Conservation (phyloP, 768 basidiomycete species). For the Lentinula aciculospora region DNA sequence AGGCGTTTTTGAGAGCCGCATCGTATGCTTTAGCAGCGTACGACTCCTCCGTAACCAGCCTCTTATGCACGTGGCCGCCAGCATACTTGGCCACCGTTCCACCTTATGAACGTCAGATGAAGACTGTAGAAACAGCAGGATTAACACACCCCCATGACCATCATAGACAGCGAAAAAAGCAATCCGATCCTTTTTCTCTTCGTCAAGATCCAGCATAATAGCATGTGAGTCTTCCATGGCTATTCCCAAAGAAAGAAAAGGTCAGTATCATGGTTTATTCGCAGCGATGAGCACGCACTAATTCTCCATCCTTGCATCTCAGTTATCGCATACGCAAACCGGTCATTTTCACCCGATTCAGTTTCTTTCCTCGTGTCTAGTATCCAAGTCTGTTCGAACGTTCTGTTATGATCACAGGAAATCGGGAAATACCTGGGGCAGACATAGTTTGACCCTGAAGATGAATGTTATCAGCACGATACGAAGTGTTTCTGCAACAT, state of each 20-base stretch:
- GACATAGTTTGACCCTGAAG: conserved; percentile 83
- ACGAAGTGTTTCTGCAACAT: background rate
- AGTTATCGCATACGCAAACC: conserved; percentile 70
- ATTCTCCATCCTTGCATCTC: conserved; percentile 99
- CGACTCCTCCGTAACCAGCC: conserved; percentile 63
- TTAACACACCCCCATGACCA: conserved; percentile 85
- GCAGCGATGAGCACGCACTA: conserved; percentile 52
- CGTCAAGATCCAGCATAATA: conserved; percentile 64
- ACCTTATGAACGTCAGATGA: conserved; percentile 37
- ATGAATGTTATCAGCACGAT: background rate
- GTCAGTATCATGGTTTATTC: conserved; percentile 6
- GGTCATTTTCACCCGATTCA: conserved; percentile 62
- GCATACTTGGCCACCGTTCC: conserved; percentile 83
- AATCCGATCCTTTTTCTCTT: conserved; percentile 39
- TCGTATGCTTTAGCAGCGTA: conserved; percentile 70
- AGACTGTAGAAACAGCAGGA: conserved; percentile 5
- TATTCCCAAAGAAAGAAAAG: conserved; percentile 27
- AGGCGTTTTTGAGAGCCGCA: conserved; percentile 79
- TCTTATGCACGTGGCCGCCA: conserved; percentile 77
- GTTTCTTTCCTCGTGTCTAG: conserved; percentile 82
- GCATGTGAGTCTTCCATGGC: conserved; percentile 98
- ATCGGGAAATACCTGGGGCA: conserved; percentile 52
- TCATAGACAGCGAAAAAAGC: conserved; percentile 97
- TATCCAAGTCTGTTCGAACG: conserved; percentile 11
- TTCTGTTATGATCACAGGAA: background rate